phyloP scores from a whole-genome alignment of 139 green algal species.

The Micractinium conductrix region DNA sequence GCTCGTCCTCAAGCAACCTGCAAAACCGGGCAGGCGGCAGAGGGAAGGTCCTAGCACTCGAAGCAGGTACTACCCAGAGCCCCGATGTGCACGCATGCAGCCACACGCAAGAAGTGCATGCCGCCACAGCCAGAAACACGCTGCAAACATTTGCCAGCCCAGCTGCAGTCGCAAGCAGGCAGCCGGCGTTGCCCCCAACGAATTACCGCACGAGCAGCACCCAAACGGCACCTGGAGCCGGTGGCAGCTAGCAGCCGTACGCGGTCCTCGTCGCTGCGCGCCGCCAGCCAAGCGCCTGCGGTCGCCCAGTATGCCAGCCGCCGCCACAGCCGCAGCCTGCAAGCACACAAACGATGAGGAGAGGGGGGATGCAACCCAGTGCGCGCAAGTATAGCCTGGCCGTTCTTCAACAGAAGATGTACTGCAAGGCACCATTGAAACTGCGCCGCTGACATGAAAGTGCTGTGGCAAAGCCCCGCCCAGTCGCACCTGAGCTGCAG shows the following conservation, averaged over 20 bases:
- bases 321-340: slow-evolving; percentile 15
- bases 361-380: neutral
- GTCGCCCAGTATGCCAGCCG: slow-evolving; percentile 20
- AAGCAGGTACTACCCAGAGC: too few species aligned
- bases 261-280: neutral
- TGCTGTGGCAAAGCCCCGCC: too few species aligned
- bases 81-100: too few species aligned
- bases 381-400: neutral
- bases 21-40: neutral
- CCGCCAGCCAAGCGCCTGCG: neutral
- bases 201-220: too few species aligned
- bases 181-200: too few species aligned
- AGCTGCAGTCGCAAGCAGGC: too few species aligned
- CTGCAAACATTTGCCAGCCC: too few species aligned
- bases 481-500: neutral
- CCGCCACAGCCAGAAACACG: too few species aligned
- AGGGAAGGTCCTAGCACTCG: too few species aligned
- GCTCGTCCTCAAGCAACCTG: slow-evolving; percentile 22
- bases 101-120: too few species aligned
- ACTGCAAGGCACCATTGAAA: neutral
- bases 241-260: neutral
- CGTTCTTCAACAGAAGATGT: neutral
- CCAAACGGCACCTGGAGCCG: neutral
- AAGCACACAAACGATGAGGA: too few species aligned
- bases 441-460: neutral